Evolutionary conservation across 169 alveolate species (phyloP).

Genomic region (Plasmodium chabaudi): DNA sequence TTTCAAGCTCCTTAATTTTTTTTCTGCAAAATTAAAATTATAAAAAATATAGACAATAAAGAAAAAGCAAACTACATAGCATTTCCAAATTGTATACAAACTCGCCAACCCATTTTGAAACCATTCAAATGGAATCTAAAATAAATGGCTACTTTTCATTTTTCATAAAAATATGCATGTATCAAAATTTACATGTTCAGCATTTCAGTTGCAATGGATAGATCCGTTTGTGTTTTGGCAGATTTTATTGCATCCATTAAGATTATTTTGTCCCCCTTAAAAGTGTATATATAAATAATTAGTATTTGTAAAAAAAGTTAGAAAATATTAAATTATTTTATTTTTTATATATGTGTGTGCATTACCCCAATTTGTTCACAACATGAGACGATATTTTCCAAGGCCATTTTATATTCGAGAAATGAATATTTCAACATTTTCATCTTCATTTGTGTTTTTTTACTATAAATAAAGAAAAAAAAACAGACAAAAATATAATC

Average conservation of each 20-base stretch:
- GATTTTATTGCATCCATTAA: conserved; percentile 66
- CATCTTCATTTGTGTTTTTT: conserved; percentile 34
- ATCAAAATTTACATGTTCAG: conserved; percentile 24
- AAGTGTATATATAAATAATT: not conserved
- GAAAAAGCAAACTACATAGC: too few species aligned
- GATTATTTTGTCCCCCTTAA: conserved; percentile 62
- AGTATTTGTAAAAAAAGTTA: not conserved
- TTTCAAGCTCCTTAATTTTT: conserved; percentile 57
- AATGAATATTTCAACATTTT: conserved; percentile 38
- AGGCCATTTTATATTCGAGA: conserved; percentile 62
- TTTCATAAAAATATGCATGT: not conserved
- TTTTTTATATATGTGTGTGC: not conserved
- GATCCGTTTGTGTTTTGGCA: conserved; percentile 50
- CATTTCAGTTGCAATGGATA: conserved; percentile 66
- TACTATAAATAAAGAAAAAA: conserved; percentile 12
- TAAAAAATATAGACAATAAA: not conserved
- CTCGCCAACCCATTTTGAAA: too few species aligned
- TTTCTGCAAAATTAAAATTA: conserved; percentile 21
- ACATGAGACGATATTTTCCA: conserved; percentile 68
- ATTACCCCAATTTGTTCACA: conserved; percentile 72
- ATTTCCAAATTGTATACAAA: too few species aligned
- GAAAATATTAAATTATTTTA: not conserved
- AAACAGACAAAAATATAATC: not conserved
- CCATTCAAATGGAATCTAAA: too few species aligned
- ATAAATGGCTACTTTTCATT: not conserved